Evolutionary conservation across 1,284 basidiomycete genomes (phyloP), one percentile per base, ranked within the genome.

Genomic region (Pseudozyma hubeiensis): DNA sequence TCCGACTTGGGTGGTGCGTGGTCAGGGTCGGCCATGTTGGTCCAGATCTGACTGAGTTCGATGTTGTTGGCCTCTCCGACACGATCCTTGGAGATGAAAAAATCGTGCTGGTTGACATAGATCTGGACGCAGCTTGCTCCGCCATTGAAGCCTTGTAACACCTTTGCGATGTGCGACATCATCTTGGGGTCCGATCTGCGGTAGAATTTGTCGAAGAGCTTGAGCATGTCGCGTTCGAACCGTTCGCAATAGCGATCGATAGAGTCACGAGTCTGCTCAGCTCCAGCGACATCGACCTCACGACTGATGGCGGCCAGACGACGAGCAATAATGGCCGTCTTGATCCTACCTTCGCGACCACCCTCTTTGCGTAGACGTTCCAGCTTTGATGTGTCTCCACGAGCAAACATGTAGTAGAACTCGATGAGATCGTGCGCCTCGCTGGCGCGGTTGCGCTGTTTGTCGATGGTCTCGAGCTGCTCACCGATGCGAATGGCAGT

Each of bases 91-190:
- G 75, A 78, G 63, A 84, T 84, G 75, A 84, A 84, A 35, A 83
- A 84, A 84, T 99, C 97, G 82, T 99, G 97, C 85, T 99, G 97
- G 81, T 99, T 99, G 69, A 99, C 97, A 82, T 99, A 99, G 33
- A 99, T 93, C 85, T 98, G 95, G 6, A 99, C 93, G 82, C 96
- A 99, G 5, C 93, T 95, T 40, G 91, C 88, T 10, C 97, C 97
- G 4, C 97, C 97, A 79, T 99, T 99, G 87, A 99, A 99, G 82
- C 97, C 96, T 46, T 97, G 89, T 5, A 99, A 87, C 3, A 94
- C 97, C 86, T 95, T 93, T 1, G 97, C 96, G 81, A 96, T 98
- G 83, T 99, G 97, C 86, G 94, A 93, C 97, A 99, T 99, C 91
- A 97, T 93, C 85, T 95, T 95, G 0, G 97, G 97, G 82, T 99